Conservation (phyloP, 2,329 filamentous ascomycete species). For the Pseudogymnoascus sp. region DNA sequence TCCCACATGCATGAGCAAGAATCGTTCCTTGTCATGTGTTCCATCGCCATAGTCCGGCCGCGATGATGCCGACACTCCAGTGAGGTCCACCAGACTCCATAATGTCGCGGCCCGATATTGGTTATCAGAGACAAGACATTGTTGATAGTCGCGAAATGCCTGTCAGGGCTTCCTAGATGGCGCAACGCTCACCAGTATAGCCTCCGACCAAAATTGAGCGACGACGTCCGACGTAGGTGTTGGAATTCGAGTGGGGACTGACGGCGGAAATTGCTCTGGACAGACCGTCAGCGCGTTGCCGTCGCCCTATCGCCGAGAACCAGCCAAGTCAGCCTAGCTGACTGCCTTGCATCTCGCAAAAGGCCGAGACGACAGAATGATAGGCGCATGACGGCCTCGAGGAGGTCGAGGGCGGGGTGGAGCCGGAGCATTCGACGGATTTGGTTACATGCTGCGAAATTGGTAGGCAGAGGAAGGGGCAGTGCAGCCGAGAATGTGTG, state of each 20-base stretch:
- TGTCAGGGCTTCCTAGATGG: neutral
- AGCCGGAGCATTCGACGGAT: too few relatives aligned
- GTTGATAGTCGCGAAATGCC: neutral
- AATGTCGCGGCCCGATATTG: neutral
- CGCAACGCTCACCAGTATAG: neutral
- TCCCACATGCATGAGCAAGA: neutral
- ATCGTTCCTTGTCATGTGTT: neutral
- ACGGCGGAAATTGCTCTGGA: neutral
- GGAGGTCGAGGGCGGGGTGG: too few relatives aligned
- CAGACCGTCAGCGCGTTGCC: neutral
- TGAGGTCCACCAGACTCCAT: neutral
- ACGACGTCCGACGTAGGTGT: too few relatives aligned
- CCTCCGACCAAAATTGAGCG: neutral
- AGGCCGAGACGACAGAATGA: too few relatives aligned
- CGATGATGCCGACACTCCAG: neutral
- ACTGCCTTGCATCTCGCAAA: too few relatives aligned
- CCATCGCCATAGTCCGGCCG: neutral
- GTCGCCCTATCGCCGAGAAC: neutral
- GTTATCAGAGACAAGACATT: neutral
- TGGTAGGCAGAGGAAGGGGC: slow-evolving; percentile 1
- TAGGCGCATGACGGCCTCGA: too few relatives aligned
- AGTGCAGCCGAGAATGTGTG: neutral
- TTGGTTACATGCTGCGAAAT: too few relatives aligned
- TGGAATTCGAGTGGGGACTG: neutral
- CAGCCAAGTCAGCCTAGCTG: too few relatives aligned